Conservation (phyloP, 2,329 filamentous ascomycete genomes). For the Aspergillus flavus region DNA sequence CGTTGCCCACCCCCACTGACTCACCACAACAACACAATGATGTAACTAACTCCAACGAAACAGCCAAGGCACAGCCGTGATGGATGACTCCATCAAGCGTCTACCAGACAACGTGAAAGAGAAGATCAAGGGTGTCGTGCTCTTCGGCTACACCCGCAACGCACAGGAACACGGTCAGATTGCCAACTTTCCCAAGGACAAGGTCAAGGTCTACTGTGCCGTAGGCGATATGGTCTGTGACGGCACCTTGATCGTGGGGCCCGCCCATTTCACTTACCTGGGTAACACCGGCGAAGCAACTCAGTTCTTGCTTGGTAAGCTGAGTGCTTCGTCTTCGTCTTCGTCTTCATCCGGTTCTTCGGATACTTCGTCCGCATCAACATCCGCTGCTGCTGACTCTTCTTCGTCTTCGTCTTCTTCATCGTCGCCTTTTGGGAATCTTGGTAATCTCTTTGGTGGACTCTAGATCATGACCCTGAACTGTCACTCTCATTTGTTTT, state of each 20-base stretch:
- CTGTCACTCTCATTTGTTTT: too few relatives aligned
- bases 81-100: constrained; percentile 42
- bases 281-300: constrained; percentile 34
- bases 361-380: not conserved
- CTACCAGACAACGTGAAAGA: constrained; percentile 31
- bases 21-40: not conserved
- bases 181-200: constrained; percentile 44
- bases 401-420: not conserved
- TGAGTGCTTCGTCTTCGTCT: not conserved
- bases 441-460: not conserved
- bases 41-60: too few relatives aligned
- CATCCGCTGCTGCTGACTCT: not conserved
- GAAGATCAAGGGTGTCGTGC: constrained; percentile 43
- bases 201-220: constrained; percentile 52
- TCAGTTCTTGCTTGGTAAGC: constrained; percentile 25
- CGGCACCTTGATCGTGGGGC: constrained; percentile 46
- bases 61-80: constrained; percentile 49
- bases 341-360: not conserved
- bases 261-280: constrained; percentile 43
- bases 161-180: constrained; percentile 43
- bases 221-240: constrained; percentile 53
- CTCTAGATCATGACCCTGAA: not conserved
- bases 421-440: not conserved
- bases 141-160: constrained; percentile 49
- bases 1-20: constrained; percentile 7